Conservation (phyloP, 768 basidiomycete species). For the Leccinum arenicola region DNA sequence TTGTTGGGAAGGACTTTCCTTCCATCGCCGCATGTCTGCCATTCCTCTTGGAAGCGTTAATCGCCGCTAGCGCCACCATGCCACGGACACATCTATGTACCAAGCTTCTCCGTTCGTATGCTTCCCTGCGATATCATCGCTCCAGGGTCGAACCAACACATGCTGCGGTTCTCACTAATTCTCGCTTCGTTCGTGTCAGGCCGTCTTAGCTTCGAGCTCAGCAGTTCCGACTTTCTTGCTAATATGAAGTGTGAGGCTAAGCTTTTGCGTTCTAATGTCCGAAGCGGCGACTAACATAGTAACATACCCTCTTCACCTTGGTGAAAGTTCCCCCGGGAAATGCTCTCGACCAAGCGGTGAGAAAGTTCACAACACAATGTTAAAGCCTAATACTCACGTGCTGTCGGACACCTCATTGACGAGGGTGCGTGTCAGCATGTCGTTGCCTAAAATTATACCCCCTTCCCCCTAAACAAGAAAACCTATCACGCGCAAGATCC, state of each 20-base stretch:
- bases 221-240: slow-evolving; percentile 1
- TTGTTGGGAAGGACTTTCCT: slow-evolving; percentile 19
- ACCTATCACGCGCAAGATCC: not conserved
- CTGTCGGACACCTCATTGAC: not conserved
- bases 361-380: slow-evolving; percentile 13
- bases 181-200: slow-evolving; percentile 19
- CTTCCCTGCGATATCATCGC: slow-evolving; percentile 31
- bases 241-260: not conserved
- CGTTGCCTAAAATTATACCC: not conserved
- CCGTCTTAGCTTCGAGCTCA: slow-evolving; percentile 5
- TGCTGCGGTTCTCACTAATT: slow-evolving; percentile 10
- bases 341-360: slow-evolving; percentile 17
- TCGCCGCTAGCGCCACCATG: slow-evolving; percentile 31
- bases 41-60: slow-evolving; percentile 28
- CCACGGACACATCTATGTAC: slow-evolving; percentile 17
- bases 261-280: not conserved
- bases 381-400: slow-evolving; percentile 14
- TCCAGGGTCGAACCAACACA: slow-evolving; percentile 11
- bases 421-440: slow-evolving; percentile 1
- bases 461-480: slow-evolving; percentile 1
- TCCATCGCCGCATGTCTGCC: slow-evolving; percentile 23
- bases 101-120: slow-evolving; percentile 20
- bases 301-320: not conserved
- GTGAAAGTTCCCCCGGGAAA: slow-evolving; percentile 1
- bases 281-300: not conserved